phyloP scores from a whole-genome alignment of 352 stramenopile species.

The Thalassiosira ordinaria region DNA sequence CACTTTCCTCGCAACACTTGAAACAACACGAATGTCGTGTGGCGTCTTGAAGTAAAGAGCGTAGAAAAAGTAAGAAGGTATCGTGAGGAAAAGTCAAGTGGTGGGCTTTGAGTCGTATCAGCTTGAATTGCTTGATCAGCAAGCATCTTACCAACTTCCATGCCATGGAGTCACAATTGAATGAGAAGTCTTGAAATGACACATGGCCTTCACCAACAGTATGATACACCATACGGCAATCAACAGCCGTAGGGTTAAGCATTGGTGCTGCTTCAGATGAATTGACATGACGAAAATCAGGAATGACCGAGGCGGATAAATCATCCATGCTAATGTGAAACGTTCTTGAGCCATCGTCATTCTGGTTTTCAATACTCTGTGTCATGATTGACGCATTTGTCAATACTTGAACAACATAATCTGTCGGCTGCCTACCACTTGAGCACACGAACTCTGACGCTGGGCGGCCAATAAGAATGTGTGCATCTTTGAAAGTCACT shows the following conservation, averaged over 20 bases:
- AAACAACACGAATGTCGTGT: conserved; percentile 75
- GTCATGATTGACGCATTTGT: conserved; percentile 80
- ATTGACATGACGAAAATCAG: conserved; percentile 47
- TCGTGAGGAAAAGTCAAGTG: neutral
- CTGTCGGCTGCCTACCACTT: conserved; percentile 34
- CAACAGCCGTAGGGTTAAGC: conserved; percentile 62
- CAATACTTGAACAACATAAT: conserved; percentile 81
- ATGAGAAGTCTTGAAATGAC: conserved; percentile 75
- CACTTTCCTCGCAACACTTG: conserved; percentile 68
- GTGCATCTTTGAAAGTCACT: conserved; percentile 67
- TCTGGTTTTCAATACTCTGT: conserved; percentile 80
- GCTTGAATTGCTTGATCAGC: neutral
- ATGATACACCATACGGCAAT: conserved; percentile 72
- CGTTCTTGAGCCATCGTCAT: conserved; percentile 73
- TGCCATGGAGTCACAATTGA: conserved; percentile 74
- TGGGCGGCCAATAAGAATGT: conserved; percentile 71
- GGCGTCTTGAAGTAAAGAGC: conserved; percentile 41
- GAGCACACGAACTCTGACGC: conserved; percentile 52
- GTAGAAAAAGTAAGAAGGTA: neutral
- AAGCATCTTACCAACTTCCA: conserved; percentile 34
- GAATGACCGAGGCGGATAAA: conserved; percentile 68
- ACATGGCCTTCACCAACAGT: conserved; percentile 71
- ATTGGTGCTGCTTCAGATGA: conserved; percentile 54
- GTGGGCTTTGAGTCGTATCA: neutral
- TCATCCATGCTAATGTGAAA: conserved; percentile 76